These are phyloP conservation scores for Vitis amurensis DNA, from an alignment of 164 flowering plant genomes.

Conservation along the genomic window DNA sequence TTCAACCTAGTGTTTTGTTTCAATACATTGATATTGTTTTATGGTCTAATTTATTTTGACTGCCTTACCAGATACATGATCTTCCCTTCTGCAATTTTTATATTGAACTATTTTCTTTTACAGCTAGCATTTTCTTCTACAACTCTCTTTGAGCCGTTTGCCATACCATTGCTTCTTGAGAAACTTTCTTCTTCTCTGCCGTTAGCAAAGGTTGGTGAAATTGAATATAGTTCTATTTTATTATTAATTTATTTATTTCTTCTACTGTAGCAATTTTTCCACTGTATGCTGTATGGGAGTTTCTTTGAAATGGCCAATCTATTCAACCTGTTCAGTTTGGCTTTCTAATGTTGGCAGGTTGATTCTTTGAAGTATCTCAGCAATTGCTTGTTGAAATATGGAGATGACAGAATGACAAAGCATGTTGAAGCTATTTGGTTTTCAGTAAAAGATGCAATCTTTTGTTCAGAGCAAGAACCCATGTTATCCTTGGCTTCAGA, in stretches of 20 bases:
- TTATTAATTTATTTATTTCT: background rate
- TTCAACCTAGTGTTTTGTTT: too few species aligned
- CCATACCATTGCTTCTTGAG: constrained; percentile 84
- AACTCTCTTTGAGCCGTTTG: constrained; percentile 83
- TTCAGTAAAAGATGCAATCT: constrained; percentile 56
- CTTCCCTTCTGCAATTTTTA: background rate
- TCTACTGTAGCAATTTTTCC: background rate
- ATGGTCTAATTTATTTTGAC: too few species aligned
- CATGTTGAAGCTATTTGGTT: constrained; percentile 74
- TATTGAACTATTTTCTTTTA: constrained; percentile 6
- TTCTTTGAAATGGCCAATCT: background rate
- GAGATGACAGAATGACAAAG: constrained; percentile 62
- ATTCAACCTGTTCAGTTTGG: background rate
- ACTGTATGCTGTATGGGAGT: background rate
- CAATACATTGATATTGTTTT: too few species aligned
- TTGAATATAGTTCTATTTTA: background rate
- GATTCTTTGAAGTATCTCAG: constrained; percentile 84
- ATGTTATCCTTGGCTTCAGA: constrained; percentile 31
- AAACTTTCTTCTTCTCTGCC: constrained; percentile 83
- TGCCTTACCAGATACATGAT: too few species aligned
- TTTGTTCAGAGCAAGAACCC: constrained; percentile 32
- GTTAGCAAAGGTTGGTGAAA: constrained; percentile 70
- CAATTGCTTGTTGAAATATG: constrained; percentile 59
- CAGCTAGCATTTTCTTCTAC: constrained; percentile 84
- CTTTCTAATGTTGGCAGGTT: constrained; percentile 46